Evolutionary conservation across 306 rosid species (phyloP).

Genomic region (Fagus sylvatica): DNA sequence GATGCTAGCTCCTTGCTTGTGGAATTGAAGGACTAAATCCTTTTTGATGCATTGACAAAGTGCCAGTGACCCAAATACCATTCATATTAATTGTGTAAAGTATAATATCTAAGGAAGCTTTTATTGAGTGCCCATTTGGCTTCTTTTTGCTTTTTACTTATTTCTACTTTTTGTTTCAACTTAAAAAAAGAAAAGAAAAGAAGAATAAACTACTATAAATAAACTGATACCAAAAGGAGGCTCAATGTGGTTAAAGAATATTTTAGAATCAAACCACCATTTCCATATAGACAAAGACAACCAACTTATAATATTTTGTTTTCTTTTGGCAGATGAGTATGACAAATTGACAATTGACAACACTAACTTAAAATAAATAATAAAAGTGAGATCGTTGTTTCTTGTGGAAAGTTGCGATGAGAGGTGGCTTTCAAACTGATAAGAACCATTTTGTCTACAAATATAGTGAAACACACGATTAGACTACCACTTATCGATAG

Average conservation of each 20-base stretch:
- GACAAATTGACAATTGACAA: background rate
- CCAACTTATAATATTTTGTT: background rate
- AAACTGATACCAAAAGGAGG: too few species aligned
- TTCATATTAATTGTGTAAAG: background rate
- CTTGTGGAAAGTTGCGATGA: too few species aligned
- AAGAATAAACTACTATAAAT: too few species aligned
- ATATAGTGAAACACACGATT: too few species aligned
- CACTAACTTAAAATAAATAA: too few species aligned
- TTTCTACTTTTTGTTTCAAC: background rate
- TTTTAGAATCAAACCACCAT: background rate
- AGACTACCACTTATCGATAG: too few species aligned
- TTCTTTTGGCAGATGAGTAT: background rate
- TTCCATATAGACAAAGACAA: background rate
- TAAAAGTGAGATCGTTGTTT: too few species aligned
- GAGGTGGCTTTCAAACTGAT: too few species aligned
- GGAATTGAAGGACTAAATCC: background rate
- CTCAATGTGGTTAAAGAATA: background rate
- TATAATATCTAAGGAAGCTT: background rate
- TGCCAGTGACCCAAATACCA: background rate
- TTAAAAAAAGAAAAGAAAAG: too few species aligned
- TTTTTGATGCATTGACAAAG: background rate
- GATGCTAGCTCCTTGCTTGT: background rate
- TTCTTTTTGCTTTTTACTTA: background rate
- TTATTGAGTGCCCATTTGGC: background rate
- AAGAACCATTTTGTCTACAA: too few species aligned